Evolutionary conservation across 129 eudicot species (phyloP).

Genomic region (Silybum marianum): DNA sequence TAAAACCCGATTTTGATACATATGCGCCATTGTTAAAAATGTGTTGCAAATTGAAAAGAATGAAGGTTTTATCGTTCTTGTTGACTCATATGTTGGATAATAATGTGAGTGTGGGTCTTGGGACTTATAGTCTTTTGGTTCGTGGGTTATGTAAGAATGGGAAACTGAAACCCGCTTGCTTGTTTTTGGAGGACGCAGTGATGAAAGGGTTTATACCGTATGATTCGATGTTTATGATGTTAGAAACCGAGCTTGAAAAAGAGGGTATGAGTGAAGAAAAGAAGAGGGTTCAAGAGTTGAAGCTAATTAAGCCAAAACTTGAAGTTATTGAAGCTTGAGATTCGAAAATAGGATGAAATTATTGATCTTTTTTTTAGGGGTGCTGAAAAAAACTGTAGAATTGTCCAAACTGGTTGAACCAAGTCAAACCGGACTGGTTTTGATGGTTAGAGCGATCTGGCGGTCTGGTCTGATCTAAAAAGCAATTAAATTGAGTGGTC

Average conservation of each 20-base stretch:
- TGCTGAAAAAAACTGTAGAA: too few species aligned
- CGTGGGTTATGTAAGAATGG: conserved; percentile 58
- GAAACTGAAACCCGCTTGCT: conserved; percentile 62
- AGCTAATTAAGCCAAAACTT: conserved; percentile 6
- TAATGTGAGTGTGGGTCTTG: conserved; percentile 60
- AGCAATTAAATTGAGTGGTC: too few species aligned
- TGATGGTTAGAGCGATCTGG: neutral
- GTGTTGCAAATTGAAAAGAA: conserved; percentile 74
- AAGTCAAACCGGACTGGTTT: neutral
- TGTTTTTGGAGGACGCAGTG: conserved; percentile 66
- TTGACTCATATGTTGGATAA: conserved; percentile 74
- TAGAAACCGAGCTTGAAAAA: conserved; percentile 57
- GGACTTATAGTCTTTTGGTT: conserved; percentile 65
- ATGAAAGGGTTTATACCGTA: conserved; percentile 61
- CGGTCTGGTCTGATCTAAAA: neutral
- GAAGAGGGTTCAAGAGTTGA: conserved; percentile 56
- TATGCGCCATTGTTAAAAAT: conserved; percentile 73
- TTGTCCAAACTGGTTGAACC: too few species aligned
- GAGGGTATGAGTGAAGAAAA: conserved; percentile 59
- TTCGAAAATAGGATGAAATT: neutral
- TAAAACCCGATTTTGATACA: conserved; percentile 53
- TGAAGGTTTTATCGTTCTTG: conserved; percentile 76
- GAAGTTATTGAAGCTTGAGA: neutral
- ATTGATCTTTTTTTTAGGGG: neutral
- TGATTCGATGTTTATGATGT: conserved; percentile 41